A percentile compares a stretch with the other conserved stretches of the same genome.
Conservation (phyloP, 2,329 filamentous ascomycete species). For the Exophiala spinifera region DNA sequence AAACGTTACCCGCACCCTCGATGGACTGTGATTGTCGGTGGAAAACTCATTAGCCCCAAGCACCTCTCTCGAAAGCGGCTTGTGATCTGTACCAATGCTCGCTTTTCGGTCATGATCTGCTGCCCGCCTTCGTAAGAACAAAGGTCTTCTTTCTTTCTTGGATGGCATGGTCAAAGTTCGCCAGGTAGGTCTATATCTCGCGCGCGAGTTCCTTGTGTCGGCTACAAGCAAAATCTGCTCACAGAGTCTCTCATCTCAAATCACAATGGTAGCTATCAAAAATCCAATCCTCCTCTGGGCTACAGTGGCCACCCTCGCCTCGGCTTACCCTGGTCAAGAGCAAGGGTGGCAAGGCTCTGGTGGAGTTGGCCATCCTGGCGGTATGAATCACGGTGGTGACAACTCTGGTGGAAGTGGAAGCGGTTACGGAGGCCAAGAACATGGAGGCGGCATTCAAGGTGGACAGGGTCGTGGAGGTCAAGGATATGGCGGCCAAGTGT, state of each 20-base stretch:
- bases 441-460: background rate
- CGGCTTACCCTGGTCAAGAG: constrained; percentile 2
- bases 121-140: background rate
- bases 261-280: constrained; percentile 16
- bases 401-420: background rate
- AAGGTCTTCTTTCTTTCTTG: constrained; percentile 2
- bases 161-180: background rate
- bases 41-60: background rate
- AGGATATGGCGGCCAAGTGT: background rate
- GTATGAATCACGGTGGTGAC: background rate
- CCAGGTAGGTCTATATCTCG: background rate
- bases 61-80: background rate
- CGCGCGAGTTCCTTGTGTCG: background rate
- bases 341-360: constrained; percentile 7
- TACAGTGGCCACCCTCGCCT: constrained; percentile 10
- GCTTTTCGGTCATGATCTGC: background rate
- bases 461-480: background rate
- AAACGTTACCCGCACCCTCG: background rate
- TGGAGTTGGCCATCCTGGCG: background rate
- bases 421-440: background rate
- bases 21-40: background rate
- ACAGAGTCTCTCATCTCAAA: background rate
- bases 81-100: background rate
- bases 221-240: background rate
- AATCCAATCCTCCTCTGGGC: constrained; percentile 8